phyloP scores from a whole-genome alignment of 768 basidiomycete species.

The Tricholoma sp. region DNA sequence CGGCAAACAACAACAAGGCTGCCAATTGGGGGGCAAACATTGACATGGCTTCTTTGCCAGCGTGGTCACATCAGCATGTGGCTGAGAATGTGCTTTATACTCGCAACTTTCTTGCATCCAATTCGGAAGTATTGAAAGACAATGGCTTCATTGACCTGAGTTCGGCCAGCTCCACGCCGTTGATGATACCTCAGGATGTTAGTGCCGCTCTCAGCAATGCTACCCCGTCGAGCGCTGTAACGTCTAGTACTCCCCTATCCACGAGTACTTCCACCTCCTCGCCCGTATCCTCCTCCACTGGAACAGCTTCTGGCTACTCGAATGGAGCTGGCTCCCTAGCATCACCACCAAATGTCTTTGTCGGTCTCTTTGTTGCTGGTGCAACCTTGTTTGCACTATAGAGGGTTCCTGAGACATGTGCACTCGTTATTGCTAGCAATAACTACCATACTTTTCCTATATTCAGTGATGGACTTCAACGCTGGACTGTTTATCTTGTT shows the following conservation, averaged over 20 bases:
- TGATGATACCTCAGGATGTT: conserved; percentile 60
- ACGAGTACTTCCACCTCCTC: conserved; percentile 20
- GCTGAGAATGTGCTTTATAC: conserved; percentile 57
- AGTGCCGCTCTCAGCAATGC: conserved; percentile 38
- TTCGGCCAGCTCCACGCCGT: conserved; percentile 35
- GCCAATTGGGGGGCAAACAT: conserved; percentile 59
- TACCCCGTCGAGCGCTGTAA: conserved; percentile 16
- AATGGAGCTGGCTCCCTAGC: conserved; percentile 44
- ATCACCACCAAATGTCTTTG: conserved; percentile 44
- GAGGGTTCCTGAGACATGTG: conserved; percentile 11
- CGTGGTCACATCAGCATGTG: conserved; percentile 43
- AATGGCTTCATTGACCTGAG: conserved; percentile 51
- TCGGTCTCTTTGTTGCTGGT: conserved; percentile 42
- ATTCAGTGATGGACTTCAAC: conserved; percentile 22
- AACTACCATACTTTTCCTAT: conserved; percentile 20
- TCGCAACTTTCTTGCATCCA: conserved; percentile 39
- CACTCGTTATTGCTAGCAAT: conserved; percentile 11
- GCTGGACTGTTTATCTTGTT: conserved; percentile 20
- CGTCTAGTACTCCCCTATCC: conserved; percentile 21
- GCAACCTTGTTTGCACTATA: conserved; percentile 48
- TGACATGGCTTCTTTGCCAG: conserved; percentile 50
- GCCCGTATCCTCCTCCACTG: conserved; percentile 16
- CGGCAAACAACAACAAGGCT: conserved; percentile 42
- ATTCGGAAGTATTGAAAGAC: conserved; percentile 44
- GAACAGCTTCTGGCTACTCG: conserved; percentile 13